phyloP scores from a whole-genome alignment of 2,329 filamentous ascomycete genomes.

The Ciborinia camelliae region DNA sequence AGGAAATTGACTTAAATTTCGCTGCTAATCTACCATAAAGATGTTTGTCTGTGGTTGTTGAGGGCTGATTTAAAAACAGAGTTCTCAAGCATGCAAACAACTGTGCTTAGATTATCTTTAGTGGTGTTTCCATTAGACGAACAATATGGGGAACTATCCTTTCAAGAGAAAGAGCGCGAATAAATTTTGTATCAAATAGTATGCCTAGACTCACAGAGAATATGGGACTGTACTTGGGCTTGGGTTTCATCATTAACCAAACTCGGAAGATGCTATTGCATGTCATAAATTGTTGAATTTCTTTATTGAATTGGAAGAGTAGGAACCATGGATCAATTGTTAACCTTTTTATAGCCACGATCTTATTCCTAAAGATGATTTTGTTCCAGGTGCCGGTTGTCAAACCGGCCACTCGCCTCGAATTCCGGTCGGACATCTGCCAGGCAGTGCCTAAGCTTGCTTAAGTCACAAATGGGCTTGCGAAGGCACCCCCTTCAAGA shows the following conservation, averaged over 20 bases:
- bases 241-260: not conserved
- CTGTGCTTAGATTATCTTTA: no score
- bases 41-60: no score
- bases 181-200: not conserved
- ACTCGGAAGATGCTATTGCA: not conserved
- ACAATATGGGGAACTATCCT: no score
- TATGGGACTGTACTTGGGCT: not conserved
- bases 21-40: no score
- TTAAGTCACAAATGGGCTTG: constrained; percentile 5
- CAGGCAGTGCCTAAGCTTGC: no score
- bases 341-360: not conserved
- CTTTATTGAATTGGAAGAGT: no score
- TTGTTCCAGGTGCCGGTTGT: not conserved
- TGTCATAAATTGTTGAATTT: not conserved
- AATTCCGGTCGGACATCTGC: no score
- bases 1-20: no score
- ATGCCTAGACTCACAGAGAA: not conserved
- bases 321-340: not conserved
- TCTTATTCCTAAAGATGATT: not conserved
- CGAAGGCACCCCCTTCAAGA: constrained; percentile 39
- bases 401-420: not conserved
- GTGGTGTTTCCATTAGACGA: no score
- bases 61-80: no score
- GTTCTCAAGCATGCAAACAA: no score
- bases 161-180: no score